These are phyloP conservation scores for Tolypocladium paradoxum DNA, from an alignment of 2,329 filamentous ascomycete genomes.

Conservation along the genomic window DNA sequence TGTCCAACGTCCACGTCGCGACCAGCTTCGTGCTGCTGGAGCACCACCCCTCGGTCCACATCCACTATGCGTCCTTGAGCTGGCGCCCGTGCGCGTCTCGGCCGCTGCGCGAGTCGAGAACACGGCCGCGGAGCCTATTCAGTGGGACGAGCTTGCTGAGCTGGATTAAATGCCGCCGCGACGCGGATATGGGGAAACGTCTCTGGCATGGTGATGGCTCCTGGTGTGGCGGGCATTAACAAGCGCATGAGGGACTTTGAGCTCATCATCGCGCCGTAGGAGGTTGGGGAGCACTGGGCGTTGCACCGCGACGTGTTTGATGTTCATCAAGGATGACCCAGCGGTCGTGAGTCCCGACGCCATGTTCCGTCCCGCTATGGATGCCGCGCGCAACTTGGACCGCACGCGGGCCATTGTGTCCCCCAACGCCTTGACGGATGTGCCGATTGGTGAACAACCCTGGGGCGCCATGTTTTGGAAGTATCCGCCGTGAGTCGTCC, in stretches of 20 bases:
- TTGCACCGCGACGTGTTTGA: slow-evolving; percentile 14
- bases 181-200: slow-evolving; percentile 1
- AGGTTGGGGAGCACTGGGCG: slow-evolving; percentile 15
- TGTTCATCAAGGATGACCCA: slow-evolving; percentile 19
- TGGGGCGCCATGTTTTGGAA: slow-evolving; percentile 24
- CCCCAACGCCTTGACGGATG: slow-evolving; percentile 32
- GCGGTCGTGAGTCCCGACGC: slow-evolving; percentile 20
- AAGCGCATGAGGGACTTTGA: slow-evolving; percentile 8
- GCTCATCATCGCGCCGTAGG: slow-evolving; percentile 17
- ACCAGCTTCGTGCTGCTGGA: slow-evolving; percentile 22
- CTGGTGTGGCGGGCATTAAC: slow-evolving; percentile 9
- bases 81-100: slow-evolving; percentile 6
- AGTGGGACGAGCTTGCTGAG: slow-evolving; percentile 15
- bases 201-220: slow-evolving; percentile 9
- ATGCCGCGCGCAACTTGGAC: slow-evolving; percentile 11
- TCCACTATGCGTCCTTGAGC: slow-evolving; percentile 24
- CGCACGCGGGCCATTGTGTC: slow-evolving; percentile 26
- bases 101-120: slow-evolving; percentile 4
- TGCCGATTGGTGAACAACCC: slow-evolving; percentile 26
- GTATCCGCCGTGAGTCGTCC: slow-evolving; percentile 25
- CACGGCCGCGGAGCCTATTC: slow-evolving; percentile 9
- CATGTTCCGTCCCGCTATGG: slow-evolving; percentile 15
- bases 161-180: slow-evolving; percentile 8
- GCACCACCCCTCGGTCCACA: slow-evolving; percentile 17
- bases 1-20: slow-evolving; percentile 25